These are phyloP conservation scores for Saussurea involucrata DNA, from an alignment of 129 eudicot genomes.

Conservation along the genomic window DNA sequence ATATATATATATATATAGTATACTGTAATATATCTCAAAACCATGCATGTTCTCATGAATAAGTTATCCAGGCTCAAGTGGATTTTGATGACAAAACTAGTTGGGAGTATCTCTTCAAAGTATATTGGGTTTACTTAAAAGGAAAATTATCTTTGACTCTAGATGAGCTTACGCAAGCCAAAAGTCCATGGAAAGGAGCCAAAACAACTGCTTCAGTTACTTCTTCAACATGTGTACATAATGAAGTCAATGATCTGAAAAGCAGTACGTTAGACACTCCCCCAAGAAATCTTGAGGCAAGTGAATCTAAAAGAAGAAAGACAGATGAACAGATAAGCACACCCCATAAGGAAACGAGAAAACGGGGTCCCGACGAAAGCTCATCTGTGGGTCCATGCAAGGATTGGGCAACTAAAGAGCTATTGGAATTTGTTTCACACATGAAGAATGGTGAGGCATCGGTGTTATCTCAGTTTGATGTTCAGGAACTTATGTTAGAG, in stretches of 20 bases:
- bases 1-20: neutral
- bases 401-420: constrained; percentile 82
- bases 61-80: constrained; percentile 62
- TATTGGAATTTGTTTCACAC: constrained; percentile 74
- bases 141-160: constrained; percentile 59
- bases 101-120: constrained; percentile 98
- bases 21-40: neutral
- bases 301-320: constrained; percentile 32
- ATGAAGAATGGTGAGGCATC: constrained; percentile 79
- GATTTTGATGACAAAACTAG: constrained; percentile 88
- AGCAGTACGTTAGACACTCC: constrained; percentile 15
- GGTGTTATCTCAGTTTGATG: constrained; percentile 63
- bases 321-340: constrained; percentile 24
- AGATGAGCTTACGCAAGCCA: constrained; percentile 64
- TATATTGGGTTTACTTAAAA: constrained; percentile 72
- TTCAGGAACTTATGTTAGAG: constrained; percentile 66
- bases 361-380: constrained; percentile 14
- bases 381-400: constrained; percentile 14
- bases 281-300: constrained; percentile 30
- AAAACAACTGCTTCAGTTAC: constrained; percentile 17
- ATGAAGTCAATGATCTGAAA: constrained; percentile 16
- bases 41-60: constrained; percentile 18
- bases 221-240: constrained; percentile 18
- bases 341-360: constrained; percentile 29
- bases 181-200: constrained; percentile 56